These are phyloP conservation scores for Nakazawaea siamensis DNA, from an alignment of 805 yeast species.

Conservation along the genomic window DNA sequence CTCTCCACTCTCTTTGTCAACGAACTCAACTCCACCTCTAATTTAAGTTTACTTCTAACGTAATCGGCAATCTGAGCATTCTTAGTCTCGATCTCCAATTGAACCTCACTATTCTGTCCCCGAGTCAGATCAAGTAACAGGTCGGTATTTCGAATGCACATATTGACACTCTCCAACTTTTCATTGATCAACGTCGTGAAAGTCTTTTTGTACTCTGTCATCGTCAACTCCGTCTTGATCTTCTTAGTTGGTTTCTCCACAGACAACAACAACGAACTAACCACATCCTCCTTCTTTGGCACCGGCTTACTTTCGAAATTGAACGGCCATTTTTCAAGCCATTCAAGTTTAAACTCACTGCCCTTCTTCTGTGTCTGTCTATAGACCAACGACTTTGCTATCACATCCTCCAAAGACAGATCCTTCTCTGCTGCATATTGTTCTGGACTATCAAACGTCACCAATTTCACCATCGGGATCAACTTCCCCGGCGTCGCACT, in stretches of 20 bases:
- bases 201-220: constrained; percentile 22
- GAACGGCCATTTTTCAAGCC: constrained; percentile 20
- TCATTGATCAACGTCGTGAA: constrained; percentile 29
- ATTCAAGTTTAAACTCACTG: constrained; percentile 15
- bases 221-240: constrained; percentile 11
- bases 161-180: constrained; percentile 21
- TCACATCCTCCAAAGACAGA: constrained; percentile 13
- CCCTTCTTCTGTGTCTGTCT: constrained; percentile 5
- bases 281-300: constrained; percentile 12
- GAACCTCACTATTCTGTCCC: constrained; percentile 30
- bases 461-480: constrained; percentile 38
- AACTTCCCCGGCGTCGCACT: constrained; percentile 10
- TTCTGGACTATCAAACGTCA: constrained; percentile 36
- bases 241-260: constrained; percentile 11
- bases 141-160: constrained; percentile 16
- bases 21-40: constrained; percentile 22
- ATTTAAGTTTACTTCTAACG: constrained; percentile 28
- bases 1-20: constrained; percentile 23
- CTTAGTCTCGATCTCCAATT: constrained; percentile 28
- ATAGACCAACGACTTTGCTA: constrained; percentile 15
- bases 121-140: constrained; percentile 20
- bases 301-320: constrained; percentile 1
- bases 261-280: constrained; percentile 12
- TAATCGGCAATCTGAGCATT: constrained; percentile 31
- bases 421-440: constrained; percentile 25